Evolutionary conservation across 805 yeast species (phyloP).

Genomic region (Pichia insulana): DNA sequence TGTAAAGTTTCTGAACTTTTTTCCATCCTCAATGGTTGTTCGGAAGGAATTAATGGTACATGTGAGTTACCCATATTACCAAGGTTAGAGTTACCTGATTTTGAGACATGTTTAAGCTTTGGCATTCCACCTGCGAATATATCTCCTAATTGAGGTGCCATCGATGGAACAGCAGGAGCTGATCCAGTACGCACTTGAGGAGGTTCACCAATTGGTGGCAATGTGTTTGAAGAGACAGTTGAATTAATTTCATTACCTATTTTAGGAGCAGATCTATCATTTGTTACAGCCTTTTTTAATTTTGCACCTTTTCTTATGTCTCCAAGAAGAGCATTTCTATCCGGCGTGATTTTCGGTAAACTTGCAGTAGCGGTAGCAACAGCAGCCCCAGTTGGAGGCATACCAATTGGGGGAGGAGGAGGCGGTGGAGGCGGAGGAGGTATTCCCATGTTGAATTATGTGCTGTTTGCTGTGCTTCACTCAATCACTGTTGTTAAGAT

Average conservation of each 20-base stretch:
- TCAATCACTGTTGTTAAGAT: too few relatives aligned
- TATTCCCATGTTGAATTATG: constrained; percentile 29
- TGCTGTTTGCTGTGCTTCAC: too few relatives aligned
- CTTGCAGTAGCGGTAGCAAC: constrained; percentile 27
- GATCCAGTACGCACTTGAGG: constrained; percentile 22
- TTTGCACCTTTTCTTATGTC: constrained; percentile 68
- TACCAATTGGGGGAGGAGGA: constrained; percentile 41
- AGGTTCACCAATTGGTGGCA: constrained; percentile 10
- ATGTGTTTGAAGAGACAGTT: constrained; percentile 8
- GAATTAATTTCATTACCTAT: constrained; percentile 31
- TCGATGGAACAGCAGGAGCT: constrained; percentile 24
- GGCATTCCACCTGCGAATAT: constrained; percentile 78
- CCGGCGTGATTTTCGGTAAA: constrained; percentile 24
- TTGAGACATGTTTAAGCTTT: constrained; percentile 45
- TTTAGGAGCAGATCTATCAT: constrained; percentile 57
- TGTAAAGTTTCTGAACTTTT: constrained; percentile 24
- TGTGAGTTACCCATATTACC: constrained; percentile 20
- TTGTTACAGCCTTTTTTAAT: constrained; percentile 55
- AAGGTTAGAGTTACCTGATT: constrained; percentile 7
- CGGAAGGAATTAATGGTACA: constrained; percentile 19
- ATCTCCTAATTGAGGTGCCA: constrained; percentile 51
- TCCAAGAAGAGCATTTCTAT: constrained; percentile 56
- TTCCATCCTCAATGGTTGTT: constrained; percentile 11
- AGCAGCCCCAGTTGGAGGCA: constrained; percentile 35
- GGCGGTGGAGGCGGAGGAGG: constrained; percentile 57